These are phyloP conservation scores for Crataegus laevigata DNA, from an alignment of 306 rosid species.

Conservation along the genomic window DNA sequence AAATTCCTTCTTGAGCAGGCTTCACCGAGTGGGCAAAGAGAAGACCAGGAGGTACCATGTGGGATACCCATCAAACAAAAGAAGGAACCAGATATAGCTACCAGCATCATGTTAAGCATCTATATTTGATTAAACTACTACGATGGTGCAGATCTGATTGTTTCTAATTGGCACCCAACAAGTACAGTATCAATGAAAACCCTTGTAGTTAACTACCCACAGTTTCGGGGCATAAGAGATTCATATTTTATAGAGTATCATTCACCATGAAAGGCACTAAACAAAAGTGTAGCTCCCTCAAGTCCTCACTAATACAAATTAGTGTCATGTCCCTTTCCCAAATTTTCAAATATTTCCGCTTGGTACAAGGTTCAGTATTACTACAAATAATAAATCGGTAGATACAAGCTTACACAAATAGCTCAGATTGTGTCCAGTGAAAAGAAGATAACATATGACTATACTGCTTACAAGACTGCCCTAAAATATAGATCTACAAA, in stretches of 20 bases:
- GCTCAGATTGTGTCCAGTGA: neutral
- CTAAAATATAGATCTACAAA: neutral
- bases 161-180: no score
- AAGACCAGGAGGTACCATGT: slow-evolving; percentile 41
- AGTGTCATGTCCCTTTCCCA: neutral
- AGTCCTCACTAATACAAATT: neutral
- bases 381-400: no score
- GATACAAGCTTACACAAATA: neutral
- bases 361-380: no score
- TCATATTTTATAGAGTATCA: neutral
- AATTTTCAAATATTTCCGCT: neutral
- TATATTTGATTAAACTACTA: no score
- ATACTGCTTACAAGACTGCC: neutral
- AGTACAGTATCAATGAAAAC: no score
- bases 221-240: no score
- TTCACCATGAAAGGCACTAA: neutral
- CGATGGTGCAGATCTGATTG: no score
- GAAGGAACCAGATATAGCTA: no score
- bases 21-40: slow-evolving; percentile 74
- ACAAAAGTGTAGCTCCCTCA: neutral
- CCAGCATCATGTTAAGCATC: no score
- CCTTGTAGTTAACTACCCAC: neutral
- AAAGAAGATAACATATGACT: neutral
- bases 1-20: slow-evolving; percentile 78
- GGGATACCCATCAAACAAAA: slow-evolving; percentile 65